These are phyloP conservation scores for Cryptococcus amylolentus DNA, from an alignment of 1,284 basidiomycete genomes.

Conservation along the genomic window DNA sequence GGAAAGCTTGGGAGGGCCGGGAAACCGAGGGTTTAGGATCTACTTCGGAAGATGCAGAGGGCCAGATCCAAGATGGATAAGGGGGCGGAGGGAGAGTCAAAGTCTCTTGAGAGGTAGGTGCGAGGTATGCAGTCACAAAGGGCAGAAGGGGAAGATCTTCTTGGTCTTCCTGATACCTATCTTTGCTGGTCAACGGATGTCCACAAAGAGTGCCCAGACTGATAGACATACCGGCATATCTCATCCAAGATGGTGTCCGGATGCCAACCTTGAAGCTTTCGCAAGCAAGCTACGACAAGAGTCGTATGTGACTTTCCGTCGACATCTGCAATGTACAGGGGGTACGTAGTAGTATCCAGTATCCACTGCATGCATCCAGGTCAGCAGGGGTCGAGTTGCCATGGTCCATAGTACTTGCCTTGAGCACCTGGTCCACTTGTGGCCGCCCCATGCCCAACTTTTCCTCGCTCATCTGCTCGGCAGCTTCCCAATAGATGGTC, in stretches of 20 bases:
- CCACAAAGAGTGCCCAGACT: background rate
- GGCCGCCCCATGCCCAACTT: slow-evolving; percentile 39
- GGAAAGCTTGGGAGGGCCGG: too few species aligned
- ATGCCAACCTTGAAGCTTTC: slow-evolving; percentile 46
- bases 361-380: slow-evolving; percentile 22
- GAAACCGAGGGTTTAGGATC: too few species aligned
- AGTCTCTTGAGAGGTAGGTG: slow-evolving; percentile 14
- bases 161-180: slow-evolving; percentile 42
- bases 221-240: slow-evolving; percentile 32
- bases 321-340: slow-evolving; percentile 42
- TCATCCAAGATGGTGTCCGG: slow-evolving; percentile 40
- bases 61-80: slow-evolving; percentile 46
- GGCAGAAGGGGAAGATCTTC: slow-evolving; percentile 40
- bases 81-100: slow-evolving; percentile 35
- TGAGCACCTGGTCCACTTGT: slow-evolving; percentile 39
- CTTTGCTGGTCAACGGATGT: background rate
- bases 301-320: slow-evolving; percentile 47
- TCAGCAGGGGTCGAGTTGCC: background rate
- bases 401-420: slow-evolving; percentile 20
- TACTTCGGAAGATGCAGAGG: slow-evolving; percentile 4
- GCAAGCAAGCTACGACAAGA: slow-evolving; percentile 38
- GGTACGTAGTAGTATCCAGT: slow-evolving; percentile 35
- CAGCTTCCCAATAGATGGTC: slow-evolving; percentile 38
- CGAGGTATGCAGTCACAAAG: slow-evolving; percentile 39
- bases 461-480: slow-evolving; percentile 43